Evolutionary conservation across 2,329 filamentous ascomycete species (phyloP).

Genomic region (Botryosphaeria agaves): DNA sequence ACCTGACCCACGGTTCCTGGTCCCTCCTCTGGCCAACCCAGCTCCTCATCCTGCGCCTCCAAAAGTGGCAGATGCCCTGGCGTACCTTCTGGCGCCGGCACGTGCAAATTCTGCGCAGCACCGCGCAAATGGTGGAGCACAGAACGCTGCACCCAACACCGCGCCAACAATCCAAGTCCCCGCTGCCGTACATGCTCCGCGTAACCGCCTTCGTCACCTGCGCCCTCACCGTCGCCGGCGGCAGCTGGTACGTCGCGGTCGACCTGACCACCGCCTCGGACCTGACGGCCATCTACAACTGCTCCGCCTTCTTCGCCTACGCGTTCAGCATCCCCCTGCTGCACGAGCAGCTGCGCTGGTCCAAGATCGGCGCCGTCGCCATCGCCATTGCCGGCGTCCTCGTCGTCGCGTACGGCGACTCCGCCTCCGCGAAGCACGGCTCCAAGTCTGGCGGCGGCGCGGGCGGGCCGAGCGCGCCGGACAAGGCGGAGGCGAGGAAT

Average conservation of each 20-base stretch:
- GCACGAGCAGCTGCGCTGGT: conserved; percentile 63
- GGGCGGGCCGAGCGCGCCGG: conserved; percentile 25
- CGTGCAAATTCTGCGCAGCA: conserved; percentile 42
- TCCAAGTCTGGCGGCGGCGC: conserved; percentile 36
- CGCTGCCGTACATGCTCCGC: conserved; percentile 56
- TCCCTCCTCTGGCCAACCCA: conserved; percentile 73
- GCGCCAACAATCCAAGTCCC: conserved; percentile 28
- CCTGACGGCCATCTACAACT: conserved; percentile 97
- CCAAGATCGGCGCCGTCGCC: conserved; percentile 73
- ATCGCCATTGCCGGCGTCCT: conserved; percentile 82
- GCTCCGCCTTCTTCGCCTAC: conserved; percentile 96
- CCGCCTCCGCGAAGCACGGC: conserved; percentile 34
- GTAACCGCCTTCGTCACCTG: conserved; percentile 71
- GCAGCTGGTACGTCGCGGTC: conserved; percentile 92
- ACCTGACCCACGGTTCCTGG: conserved; percentile 94
- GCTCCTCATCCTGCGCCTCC: conserved; percentile 60
- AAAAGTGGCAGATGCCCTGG: conserved; percentile 68
- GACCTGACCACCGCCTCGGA: conserved; percentile 85
- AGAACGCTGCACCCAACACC: conserved; percentile 50
- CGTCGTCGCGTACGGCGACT: conserved; percentile 87
- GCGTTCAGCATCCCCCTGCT: conserved; percentile 86
- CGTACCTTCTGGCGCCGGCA: conserved; percentile 68
- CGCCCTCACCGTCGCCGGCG: conserved; percentile 74
- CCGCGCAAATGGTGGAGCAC: conserved; percentile 71
- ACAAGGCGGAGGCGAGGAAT: conserved; percentile 39